Evolutionary conservation across 805 yeast genomes (phyloP).

Genomic region (Yarrowia yakushimensis): DNA sequence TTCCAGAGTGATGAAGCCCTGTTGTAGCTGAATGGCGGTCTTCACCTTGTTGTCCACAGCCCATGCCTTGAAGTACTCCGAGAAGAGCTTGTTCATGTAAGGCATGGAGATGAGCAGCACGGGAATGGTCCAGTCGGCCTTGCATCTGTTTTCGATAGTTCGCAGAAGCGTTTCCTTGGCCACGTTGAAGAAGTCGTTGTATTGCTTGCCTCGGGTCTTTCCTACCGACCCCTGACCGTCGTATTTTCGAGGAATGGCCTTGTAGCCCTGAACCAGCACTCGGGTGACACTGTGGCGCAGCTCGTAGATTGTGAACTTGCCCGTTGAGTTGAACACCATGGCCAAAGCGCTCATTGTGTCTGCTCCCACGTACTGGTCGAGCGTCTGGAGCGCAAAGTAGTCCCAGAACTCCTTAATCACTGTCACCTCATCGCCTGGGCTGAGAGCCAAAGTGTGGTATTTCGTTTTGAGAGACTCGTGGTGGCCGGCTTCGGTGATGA

Average conservation of each 20-base stretch:
- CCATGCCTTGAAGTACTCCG: constrained; percentile 25
- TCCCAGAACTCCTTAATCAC: constrained; percentile 20
- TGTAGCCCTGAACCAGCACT: constrained; percentile 23
- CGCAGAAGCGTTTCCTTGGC: constrained; percentile 16
- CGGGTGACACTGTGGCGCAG: constrained; percentile 16
- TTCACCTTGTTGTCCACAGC: constrained; percentile 17
- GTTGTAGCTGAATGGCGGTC: constrained; percentile 9
- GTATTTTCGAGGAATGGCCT: constrained; percentile 23
- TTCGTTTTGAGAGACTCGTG: constrained; percentile 13
- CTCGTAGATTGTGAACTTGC: constrained; percentile 16
- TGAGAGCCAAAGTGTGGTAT: constrained; percentile 19
- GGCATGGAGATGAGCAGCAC: constrained; percentile 24
- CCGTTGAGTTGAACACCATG: constrained; percentile 15
- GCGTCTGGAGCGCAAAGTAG: constrained; percentile 16
- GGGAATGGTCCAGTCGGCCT: constrained; percentile 15
- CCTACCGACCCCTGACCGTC: constrained; percentile 23
- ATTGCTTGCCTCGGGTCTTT: constrained; percentile 19
- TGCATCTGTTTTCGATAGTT: constrained; percentile 17
- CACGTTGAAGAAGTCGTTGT: constrained; percentile 20
- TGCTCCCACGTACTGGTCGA: constrained; percentile 4
- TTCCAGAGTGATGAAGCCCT: constrained; percentile 5
- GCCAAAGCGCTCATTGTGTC: constrained; percentile 23
- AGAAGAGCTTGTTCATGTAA: constrained; percentile 21
- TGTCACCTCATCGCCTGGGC: constrained; percentile 18
- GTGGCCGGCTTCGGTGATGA: constrained; percentile 19